Evolutionary conservation across 371 early-diverging fungal species (phyloP), one percentile per base, ranked within the genome.

Genomic region (Mortierella sp.): DNA sequence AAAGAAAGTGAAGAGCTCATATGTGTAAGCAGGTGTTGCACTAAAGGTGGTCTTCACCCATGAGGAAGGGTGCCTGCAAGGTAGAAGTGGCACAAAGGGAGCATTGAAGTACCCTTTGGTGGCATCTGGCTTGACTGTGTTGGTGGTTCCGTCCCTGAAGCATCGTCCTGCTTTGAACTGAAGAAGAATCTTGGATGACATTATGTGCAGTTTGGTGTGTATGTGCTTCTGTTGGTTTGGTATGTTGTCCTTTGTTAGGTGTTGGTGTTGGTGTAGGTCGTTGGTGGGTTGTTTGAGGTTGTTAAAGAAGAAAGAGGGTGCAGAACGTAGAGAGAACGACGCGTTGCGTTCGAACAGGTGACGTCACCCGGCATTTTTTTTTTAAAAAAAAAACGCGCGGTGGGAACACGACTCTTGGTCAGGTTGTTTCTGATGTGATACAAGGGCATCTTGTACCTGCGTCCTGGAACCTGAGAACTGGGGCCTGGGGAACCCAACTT

Each of bases 131-230:
- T 91, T 88, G 32, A 96, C 89, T 87, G 88, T 87, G 77, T 91
- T 89, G 46, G 91, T 91, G 24, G 89, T 88, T 63, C 93, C 95
- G 56, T 95, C 95, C 65, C 93, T 90, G 80, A 92, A 89, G 83
- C 93, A 91, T 79, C 94, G 92, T 27, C 96, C 96, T 11, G 96
- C 96, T 78, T 94, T 95, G 90, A 96, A 96, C 78, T 95, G 91
- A 71, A 93, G 90, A 7, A 91, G 88, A 70, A 89, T 68, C 43
- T 54, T 68, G 11, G 89, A 60, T 46, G 79, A 65, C 85, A 85
- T 85, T 74, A 14, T 44, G 12, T 27, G 35, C 27, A 27, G 49
- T 51, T 44, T 70, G 11, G 43, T 68, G 24, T 43, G 49, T 75
- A 11, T 29, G 18, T 38, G 38, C 18, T 21, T 38, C 16, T 35